Evolutionary conservation across 129 eudicot genomes (phyloP), one percentile per base, ranked within the genome.

Genomic region (Sambucus nigra): DNA sequence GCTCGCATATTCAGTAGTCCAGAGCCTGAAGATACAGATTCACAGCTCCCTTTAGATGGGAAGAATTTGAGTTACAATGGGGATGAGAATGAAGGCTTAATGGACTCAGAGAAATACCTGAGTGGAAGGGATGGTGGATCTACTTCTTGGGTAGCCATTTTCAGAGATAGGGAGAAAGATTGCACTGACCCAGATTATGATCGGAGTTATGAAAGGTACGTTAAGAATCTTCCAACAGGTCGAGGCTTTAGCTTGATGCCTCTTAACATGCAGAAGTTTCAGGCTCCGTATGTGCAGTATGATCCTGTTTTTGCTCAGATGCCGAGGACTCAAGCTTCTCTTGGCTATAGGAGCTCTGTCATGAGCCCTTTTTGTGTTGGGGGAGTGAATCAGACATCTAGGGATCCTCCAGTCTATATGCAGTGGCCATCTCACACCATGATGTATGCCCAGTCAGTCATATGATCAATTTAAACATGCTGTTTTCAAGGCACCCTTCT

Each of bases 151-250:
- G n/a, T n/a, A n/a, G n/a, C n/a, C n/a, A n/a, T n/a, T n/a, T n/a
- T n/a, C n/a, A n/a, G n/a, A n/a, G n/a, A n/a, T n/a, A n/a, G n/a
- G n/a, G n/a, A n/a, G n/a, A n/a, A n/a, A n/a, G n/a, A n/a, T n/a
- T n/a, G 82, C 11, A 65, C 74, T 31, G 97, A 89, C 53, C 97
- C 97, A 9, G 97, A 89, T 69, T 89, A 89, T 71, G 97, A 89
- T 42, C 72, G 97, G 52, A 89, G 88, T 61, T 89, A 89, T 67
- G 80, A 84, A 29, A 79, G 97, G 97, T 84, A 77, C 14, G 83
- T 77, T 54, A 80, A 69, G 79, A 77, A 53, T 72, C 63, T 71
- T 53, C 93, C 95, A 0, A 60, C 28, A 48, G 44, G 40, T 35
- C 95, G 71, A 47, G 72, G 82, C 47, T 61, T 81, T 57, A 69